phyloP scores from a whole-genome alignment of 768 basidiomycete species.

The Mycena filopes region DNA sequence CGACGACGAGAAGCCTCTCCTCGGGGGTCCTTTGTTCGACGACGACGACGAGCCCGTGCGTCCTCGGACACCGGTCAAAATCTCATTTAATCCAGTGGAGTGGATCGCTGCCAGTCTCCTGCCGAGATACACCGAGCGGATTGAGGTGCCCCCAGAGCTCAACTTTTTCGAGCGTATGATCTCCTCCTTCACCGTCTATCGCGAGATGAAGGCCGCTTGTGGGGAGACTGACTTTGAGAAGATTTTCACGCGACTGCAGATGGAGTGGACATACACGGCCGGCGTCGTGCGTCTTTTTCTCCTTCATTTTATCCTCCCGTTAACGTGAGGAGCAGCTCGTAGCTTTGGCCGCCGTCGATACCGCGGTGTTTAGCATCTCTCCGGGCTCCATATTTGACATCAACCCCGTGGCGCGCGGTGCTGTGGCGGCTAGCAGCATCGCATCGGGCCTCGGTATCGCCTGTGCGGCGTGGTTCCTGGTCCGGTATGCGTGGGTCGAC shows the following conservation, averaged over 20 bases:
- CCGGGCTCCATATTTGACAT: conserved; percentile 63
- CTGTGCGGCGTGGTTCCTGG: conserved; percentile 72
- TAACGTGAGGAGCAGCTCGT: conserved; percentile 69
- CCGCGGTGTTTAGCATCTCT: conserved; percentile 73
- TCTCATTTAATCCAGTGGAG: conserved; percentile 22
- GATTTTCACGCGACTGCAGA: conserved; percentile 57
- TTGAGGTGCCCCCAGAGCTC: conserved; percentile 40
- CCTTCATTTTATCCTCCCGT: background rate
- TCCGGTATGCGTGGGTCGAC: conserved; percentile 68
- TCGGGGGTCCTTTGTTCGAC: conserved; percentile 33
- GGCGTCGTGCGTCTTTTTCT: conserved; percentile 57
- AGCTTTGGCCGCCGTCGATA: conserved; percentile 65
- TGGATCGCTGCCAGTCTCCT: conserved; percentile 52
- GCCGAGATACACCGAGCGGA: conserved; percentile 54
- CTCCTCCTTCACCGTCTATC: conserved; percentile 65
- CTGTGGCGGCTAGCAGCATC: conserved; percentile 68
- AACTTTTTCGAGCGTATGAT: conserved; percentile 51
- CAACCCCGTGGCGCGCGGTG: conserved; percentile 54
- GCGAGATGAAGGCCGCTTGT: conserved; percentile 60
- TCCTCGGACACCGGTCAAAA: conserved; percentile 24
- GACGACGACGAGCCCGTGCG: conserved; percentile 32
- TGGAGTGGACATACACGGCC: conserved; percentile 76
- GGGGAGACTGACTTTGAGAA: conserved; percentile 62
- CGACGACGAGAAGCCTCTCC: conserved; percentile 26
- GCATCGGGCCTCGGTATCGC: conserved; percentile 74